Conservation (phyloP, 2,329 filamentous ascomycete species). For the Alternaria sp. region DNA sequence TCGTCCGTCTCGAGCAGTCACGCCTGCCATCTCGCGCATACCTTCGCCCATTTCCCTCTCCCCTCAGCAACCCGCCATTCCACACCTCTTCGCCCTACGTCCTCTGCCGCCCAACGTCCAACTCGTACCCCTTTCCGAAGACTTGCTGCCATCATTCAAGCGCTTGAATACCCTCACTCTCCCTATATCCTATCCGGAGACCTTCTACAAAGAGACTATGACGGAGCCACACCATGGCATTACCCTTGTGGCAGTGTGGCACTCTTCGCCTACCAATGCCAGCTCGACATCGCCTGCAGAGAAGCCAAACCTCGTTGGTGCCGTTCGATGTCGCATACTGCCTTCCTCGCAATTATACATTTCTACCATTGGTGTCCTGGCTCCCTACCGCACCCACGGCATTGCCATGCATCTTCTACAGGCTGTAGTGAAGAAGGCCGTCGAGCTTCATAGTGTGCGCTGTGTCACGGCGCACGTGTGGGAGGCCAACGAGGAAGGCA, state of each 20-base stretch:
- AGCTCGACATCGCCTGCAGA: conserved; percentile 13
- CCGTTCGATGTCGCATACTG: conserved; percentile 59
- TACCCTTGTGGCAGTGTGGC: conserved; percentile 68
- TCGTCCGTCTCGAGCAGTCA: conserved; percentile 30
- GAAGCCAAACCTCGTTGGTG: conserved; percentile 55
- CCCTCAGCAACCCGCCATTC: conserved; percentile 15
- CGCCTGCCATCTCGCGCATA: conserved; percentile 28
- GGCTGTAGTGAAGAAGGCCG: conserved; percentile 56
- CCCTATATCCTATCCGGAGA: conserved; percentile 68
- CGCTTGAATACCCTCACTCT: conserved; percentile 67
- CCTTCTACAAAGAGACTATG: conserved; percentile 69
- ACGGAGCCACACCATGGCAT: conserved; percentile 63
- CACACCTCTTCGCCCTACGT: conserved; percentile 38
- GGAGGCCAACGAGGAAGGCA: conserved; percentile 67
- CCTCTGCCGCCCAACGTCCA: conserved; percentile 60
- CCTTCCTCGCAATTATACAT: conserved; percentile 63
- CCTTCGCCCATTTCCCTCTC: conserved; percentile 26
- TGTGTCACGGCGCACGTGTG: conserved; percentile 70
- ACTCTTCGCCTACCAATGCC: conserved; percentile 36
- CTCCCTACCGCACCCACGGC: conserved; percentile 66
- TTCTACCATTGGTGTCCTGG: conserved; percentile 67
- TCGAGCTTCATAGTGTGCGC: conserved; percentile 60
- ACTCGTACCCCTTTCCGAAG: conserved; percentile 61
- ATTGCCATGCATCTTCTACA: conserved; percentile 65
- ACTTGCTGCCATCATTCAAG: conserved; percentile 64